Conservation (phyloP, 1,284 basidiomycete genomes). For the Heterobasidion parviporum region DNA sequence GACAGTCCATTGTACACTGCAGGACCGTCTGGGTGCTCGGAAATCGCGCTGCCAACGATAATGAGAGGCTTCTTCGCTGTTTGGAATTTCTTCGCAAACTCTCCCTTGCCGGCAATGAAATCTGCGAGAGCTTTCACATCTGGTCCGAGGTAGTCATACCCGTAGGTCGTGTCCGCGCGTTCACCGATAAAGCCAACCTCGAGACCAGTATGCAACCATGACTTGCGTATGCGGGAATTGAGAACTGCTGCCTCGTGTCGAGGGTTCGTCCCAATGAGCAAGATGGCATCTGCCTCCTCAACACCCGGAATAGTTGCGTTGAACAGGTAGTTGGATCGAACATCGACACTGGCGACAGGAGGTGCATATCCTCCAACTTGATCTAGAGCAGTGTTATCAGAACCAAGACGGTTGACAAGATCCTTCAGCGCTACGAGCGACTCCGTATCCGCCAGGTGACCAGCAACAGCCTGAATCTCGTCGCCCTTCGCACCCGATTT, state of each 20-base stretch:
- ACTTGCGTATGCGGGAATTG: constrained; percentile 95
- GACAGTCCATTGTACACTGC: constrained; percentile 76
- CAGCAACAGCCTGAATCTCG: constrained; percentile 94
- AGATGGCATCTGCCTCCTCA: constrained; percentile 88
- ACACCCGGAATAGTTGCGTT: constrained; percentile 91
- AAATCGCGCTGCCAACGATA: constrained; percentile 84
- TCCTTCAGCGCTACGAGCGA: constrained; percentile 93
- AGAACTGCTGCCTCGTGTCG: constrained; percentile 96
- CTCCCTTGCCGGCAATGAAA: constrained; percentile 71
- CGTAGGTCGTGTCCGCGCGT: constrained; percentile 87
- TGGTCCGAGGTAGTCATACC: constrained; percentile 86
- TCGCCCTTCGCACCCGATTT: constrained; percentile 84
- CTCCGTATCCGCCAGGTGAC: constrained; percentile 91
- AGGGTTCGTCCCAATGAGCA: constrained; percentile 95
- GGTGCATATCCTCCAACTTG: constrained; percentile 56
- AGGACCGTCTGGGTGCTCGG: constrained; percentile 83
- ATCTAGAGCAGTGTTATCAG: constrained; percentile 90
- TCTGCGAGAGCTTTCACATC: constrained; percentile 74
- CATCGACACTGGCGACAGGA: constrained; percentile 79
- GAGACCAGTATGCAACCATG: constrained; percentile 80
- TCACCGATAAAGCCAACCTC: constrained; percentile 91
- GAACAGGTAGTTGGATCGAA: constrained; percentile 96
- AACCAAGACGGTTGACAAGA: constrained; percentile 88
- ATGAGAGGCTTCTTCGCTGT: constrained; percentile 91
- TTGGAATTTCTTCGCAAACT: constrained; percentile 85